Conservation (phyloP, 2,329 filamentous ascomycete species). For the Fusarium coffeatum region DNA sequence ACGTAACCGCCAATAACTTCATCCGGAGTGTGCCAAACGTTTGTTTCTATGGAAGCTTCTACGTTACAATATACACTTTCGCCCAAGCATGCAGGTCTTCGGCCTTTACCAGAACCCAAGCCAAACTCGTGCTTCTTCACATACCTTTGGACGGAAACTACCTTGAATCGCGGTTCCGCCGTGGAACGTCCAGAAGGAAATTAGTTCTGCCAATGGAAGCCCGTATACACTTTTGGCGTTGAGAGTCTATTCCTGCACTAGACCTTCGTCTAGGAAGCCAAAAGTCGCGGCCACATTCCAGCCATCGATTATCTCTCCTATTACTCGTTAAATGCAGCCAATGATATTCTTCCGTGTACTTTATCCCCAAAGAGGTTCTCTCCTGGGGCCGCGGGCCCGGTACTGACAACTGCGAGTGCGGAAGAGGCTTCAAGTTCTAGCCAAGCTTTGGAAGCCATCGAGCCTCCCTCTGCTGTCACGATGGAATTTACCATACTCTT, state of each 20-base stretch:
- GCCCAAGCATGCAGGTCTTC: not conserved
- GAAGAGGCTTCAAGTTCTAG: constrained; percentile 20
- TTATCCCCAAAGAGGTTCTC: constrained; percentile 4
- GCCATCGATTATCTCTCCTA: not conserved
- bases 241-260: not conserved
- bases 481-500: constrained; percentile 6
- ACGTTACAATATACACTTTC: not conserved
- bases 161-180: constrained; percentile 9
- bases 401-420: not conserved
- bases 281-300: constrained; percentile 30
- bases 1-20: not conserved
- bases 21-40: not conserved
- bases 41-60: constrained; percentile 21
- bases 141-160: constrained; percentile 2
- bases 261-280: constrained; percentile 5
- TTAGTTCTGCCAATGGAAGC: not conserved
- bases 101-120: constrained; percentile 7
- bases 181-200: constrained; percentile 26
- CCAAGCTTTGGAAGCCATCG: constrained; percentile 13
- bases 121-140: constrained; percentile 2
- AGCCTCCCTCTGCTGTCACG: not conserved
- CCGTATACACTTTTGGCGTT: not conserved
- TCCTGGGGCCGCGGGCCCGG: not conserved
- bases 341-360: not conserved
- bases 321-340: not conserved